A percentile compares a stretch with the other conserved stretches of the same genome.
phyloP scores from a whole-genome alignment of 2,329 filamentous ascomycete genomes.

The Cladosporium sphaerospermum region DNA sequence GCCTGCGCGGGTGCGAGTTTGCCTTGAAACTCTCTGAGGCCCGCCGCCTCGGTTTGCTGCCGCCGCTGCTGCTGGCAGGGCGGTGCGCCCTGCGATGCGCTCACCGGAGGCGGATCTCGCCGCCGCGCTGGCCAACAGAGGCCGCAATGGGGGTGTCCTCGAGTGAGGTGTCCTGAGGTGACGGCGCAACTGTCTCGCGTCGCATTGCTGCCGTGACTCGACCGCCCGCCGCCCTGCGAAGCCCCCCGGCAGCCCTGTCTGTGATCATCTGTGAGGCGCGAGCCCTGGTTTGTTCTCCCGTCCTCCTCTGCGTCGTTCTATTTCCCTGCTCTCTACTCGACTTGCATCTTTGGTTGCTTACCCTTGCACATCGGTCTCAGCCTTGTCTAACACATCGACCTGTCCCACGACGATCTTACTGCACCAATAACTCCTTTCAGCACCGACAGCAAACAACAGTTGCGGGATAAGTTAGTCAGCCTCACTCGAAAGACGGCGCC shows the following conservation, averaged over 20 bases:
- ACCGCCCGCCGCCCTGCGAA: slow-evolving; percentile 3
- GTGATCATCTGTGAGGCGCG: neutral
- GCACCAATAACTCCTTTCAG: neutral
- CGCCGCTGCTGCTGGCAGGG: neutral
- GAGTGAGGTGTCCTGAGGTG: neutral
- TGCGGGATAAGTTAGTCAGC: neutral
- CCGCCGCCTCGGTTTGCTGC: slow-evolving; percentile 7
- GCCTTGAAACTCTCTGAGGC: slow-evolving; percentile 1
- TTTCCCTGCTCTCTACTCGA: neutral
- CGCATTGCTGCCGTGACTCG: slow-evolving; percentile 1
- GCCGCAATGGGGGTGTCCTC: too few relatives aligned
- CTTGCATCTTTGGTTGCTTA: slow-evolving; percentile 1
- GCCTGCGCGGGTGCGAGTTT: neutral
- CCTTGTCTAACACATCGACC: neutral
- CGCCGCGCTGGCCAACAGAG: neutral
- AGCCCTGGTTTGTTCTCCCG: neutral
- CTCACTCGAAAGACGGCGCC: too few relatives aligned
- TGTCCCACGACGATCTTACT: neutral
- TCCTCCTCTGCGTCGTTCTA: neutral
- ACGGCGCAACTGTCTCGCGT: neutral
- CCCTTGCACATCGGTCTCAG: slow-evolving; percentile 8
- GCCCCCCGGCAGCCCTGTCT: slow-evolving; percentile 1
- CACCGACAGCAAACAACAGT: slow-evolving; percentile 1
- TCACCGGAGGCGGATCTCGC: neutral
- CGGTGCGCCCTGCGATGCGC: neutral